These are phyloP conservation scores for Geotrichum carabidarum DNA, from an alignment of 1,139 yeast genomes.

Conservation along the genomic window DNA sequence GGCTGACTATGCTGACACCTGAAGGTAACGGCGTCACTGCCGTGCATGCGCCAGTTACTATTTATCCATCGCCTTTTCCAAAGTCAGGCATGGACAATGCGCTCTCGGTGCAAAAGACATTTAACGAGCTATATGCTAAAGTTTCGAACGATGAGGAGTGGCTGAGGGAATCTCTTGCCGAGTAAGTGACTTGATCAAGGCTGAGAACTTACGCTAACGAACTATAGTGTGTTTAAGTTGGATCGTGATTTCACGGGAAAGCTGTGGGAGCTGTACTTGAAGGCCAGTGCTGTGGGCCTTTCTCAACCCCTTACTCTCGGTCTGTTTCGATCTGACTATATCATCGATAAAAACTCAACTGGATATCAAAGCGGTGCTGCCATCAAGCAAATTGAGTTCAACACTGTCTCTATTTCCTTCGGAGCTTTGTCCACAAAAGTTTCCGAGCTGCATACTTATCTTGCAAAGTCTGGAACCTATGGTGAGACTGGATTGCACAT, in stretches of 20 bases:
- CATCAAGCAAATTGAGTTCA: slow-evolving; percentile 91
- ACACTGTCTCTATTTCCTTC: slow-evolving; percentile 91
- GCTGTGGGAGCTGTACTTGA: slow-evolving; percentile 45
- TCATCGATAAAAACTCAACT: slow-evolving; percentile 42
- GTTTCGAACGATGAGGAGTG: slow-evolving; percentile 56
- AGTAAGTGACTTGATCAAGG: slow-evolving; percentile 28
- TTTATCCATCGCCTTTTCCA: slow-evolving; percentile 89
- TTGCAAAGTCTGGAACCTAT: slow-evolving; percentile 33
- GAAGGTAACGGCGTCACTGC: slow-evolving; percentile 41
- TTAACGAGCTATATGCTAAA: slow-evolving; percentile 68
- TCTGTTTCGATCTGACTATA: slow-evolving; percentile 83
- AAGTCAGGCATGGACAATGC: slow-evolving; percentile 61
- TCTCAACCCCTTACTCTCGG: slow-evolving; percentile 75
- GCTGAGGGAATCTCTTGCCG: slow-evolving; percentile 53
- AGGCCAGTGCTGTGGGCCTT: slow-evolving; percentile 40
- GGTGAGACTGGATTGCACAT: slow-evolving; percentile 25
- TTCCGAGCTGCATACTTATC: slow-evolving; percentile 62
- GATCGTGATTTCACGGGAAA: slow-evolving; percentile 81
- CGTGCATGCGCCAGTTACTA: slow-evolving; percentile 75
- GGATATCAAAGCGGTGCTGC: slow-evolving; percentile 23
- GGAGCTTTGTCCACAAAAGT: slow-evolving; percentile 84
- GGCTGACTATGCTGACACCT: slow-evolving; percentile 72
- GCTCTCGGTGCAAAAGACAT: slow-evolving; percentile 57
- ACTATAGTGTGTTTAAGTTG: slow-evolving; percentile 37
- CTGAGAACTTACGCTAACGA: neutral